Evolutionary conservation across 1,284 basidiomycete species (phyloP).

Genomic region (Caloboletus firmus): DNA sequence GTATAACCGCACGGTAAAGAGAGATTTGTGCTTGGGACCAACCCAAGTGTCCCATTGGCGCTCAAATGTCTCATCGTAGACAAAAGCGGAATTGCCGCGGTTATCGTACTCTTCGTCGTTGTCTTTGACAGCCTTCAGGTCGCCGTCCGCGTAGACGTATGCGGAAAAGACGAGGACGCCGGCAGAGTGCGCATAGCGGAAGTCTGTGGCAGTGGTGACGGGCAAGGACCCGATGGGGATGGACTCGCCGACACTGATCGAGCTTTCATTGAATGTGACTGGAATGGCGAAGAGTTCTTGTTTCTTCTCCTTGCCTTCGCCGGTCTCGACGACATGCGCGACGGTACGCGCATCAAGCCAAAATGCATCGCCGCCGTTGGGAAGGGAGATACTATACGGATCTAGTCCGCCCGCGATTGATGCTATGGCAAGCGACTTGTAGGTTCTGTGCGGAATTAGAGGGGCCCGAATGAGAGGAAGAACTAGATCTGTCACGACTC

Average conservation of each 20-base stretch:
- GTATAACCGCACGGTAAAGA: constrained; percentile 65
- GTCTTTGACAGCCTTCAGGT: constrained; percentile 62
- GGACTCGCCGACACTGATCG: constrained; percentile 37
- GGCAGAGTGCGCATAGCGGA: constrained; percentile 58
- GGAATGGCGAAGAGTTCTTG: constrained; percentile 61
- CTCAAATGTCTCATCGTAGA: constrained; percentile 77
- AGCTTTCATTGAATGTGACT: constrained; percentile 39
- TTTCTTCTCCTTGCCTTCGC: constrained; percentile 45
- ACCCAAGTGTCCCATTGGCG: constrained; percentile 92
- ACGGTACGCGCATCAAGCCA: constrained; percentile 73
- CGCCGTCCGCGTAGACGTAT: constrained; percentile 71
- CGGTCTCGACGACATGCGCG: constrained; percentile 59
- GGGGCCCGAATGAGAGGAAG: background rate
- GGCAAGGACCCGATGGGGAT: constrained; percentile 62
- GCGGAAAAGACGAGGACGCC: constrained; percentile 72
- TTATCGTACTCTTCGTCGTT: constrained; percentile 71
- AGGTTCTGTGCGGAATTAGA: constrained; percentile 49
- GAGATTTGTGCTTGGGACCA: constrained; percentile 64
- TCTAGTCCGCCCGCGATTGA: constrained; percentile 51
- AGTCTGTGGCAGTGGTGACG: constrained; percentile 62
- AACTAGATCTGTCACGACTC: constrained; percentile 31
- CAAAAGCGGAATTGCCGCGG: constrained; percentile 70
- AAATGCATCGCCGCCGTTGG: constrained; percentile 69
- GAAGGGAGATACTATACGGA: constrained; percentile 53
- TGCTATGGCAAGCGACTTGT: constrained; percentile 64